Evolutionary conservation across 345 rosid genomes (phyloP).

Genomic region (Viola odorata): DNA sequence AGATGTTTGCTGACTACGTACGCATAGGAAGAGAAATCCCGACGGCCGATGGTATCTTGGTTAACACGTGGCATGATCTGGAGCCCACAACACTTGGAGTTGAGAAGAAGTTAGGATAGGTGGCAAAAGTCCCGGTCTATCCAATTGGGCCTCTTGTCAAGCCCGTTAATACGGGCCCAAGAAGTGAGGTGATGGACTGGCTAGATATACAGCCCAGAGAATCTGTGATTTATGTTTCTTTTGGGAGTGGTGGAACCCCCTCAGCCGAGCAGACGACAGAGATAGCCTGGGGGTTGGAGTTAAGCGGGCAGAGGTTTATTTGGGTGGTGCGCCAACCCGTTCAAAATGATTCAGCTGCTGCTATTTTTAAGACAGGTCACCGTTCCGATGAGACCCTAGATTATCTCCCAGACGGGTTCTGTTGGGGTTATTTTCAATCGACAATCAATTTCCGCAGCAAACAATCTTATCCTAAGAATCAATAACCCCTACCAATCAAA

Average conservation of each 20-base stretch:
- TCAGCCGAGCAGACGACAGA: constrained; percentile 42
- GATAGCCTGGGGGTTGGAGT: constrained; percentile 61
- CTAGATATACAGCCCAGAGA: constrained; percentile 38
- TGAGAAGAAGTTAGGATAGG: constrained; percentile 7
- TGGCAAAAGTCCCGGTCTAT: constrained; percentile 32
- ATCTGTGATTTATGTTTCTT: constrained; percentile 58
- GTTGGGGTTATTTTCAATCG: too few relatives aligned
- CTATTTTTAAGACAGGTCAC: constrained; percentile 17
- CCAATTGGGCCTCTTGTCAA: constrained; percentile 41
- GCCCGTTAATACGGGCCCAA: background rate
- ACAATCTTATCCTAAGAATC: too few relatives aligned
- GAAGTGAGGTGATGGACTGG: constrained; percentile 27
- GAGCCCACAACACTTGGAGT: constrained; percentile 36
- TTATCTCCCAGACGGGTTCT: constrained; percentile 46
- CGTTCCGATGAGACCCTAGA: constrained; percentile 5
- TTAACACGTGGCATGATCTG: constrained; percentile 46
- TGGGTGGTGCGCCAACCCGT: constrained; percentile 56
- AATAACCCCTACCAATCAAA: too few relatives aligned
- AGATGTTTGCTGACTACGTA: too few relatives aligned
- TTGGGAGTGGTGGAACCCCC: constrained; percentile 68
- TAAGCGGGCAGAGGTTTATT: constrained; percentile 49
- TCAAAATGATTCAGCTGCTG: constrained; percentile 12
- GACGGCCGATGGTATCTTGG: constrained; percentile 40
- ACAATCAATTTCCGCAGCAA: too few relatives aligned
- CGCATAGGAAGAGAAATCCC: constrained; percentile 28